phyloP scores from a whole-genome alignment of 768 basidiomycete species.

The Termitomyces sp. region DNA sequence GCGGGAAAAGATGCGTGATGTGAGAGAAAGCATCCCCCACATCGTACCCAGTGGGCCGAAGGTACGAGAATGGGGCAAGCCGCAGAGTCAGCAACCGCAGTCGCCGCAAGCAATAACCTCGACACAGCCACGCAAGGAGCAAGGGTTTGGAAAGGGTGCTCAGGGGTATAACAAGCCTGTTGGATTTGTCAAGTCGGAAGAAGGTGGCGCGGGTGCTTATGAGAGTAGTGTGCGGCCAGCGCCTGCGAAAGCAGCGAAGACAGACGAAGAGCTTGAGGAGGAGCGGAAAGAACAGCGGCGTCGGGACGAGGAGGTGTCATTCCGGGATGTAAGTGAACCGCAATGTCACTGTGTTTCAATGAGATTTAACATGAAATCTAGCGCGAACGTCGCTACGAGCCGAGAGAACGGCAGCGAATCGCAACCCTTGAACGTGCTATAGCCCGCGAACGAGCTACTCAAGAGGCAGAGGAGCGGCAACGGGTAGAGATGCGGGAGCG shows the following conservation, averaged over 20 bases:
- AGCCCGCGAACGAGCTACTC: constrained; percentile 61
- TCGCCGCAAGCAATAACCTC: constrained; percentile 23
- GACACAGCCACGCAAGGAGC: constrained; percentile 33
- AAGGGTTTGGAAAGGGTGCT: constrained; percentile 57
- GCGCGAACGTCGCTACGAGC: constrained; percentile 94
- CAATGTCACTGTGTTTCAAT: background rate
- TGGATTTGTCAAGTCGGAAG: constrained; percentile 75
- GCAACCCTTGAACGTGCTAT: constrained; percentile 71
- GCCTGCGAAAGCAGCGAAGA: constrained; percentile 43
- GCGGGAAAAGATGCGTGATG: constrained; percentile 82
- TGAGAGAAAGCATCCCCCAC: constrained; percentile 48
- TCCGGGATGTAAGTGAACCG: constrained; percentile 66
- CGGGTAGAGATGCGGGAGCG: constrained; percentile 72
- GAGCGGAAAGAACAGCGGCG: constrained; percentile 71
- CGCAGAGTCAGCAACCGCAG: constrained; percentile 26
- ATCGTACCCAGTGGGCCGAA: constrained; percentile 69
- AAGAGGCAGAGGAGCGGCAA: constrained; percentile 77
- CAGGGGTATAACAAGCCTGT: constrained; percentile 79
- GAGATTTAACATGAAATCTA: constrained; percentile 22
- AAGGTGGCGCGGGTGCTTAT: constrained; percentile 19
- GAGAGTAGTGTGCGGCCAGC: constrained; percentile 25
- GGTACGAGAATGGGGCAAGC: constrained; percentile 74
- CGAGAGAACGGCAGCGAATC: constrained; percentile 80
- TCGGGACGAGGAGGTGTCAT: constrained; percentile 78
- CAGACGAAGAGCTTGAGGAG: constrained; percentile 85